Percentiles rank a stretch among this genome's conserved stretches.
Evolutionary conservation across 345 rosid genomes (phyloP).

Genomic region (Bruguiera sexangula): DNA sequence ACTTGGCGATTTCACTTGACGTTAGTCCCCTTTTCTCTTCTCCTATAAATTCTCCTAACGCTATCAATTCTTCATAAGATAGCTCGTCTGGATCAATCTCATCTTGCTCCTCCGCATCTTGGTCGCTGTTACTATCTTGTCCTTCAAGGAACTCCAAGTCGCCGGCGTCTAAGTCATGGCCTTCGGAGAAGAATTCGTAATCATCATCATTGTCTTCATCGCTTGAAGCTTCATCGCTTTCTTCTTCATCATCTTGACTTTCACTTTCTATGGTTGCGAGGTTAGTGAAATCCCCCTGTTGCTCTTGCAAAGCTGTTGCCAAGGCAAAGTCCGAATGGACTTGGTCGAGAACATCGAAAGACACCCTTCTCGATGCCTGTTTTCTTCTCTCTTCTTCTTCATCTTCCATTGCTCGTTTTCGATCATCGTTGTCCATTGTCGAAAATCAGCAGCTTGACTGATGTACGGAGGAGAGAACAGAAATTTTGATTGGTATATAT

Average conservation of each 20-base stretch:
- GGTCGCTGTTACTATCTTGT: constrained; percentile 33
- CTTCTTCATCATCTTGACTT: constrained; percentile 27
- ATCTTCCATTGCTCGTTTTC: constrained; percentile 17
- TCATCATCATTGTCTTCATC: constrained; percentile 20
- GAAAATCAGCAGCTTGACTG: background rate
- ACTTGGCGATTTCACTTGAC: constrained; percentile 34
- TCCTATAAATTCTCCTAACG: constrained; percentile 63
- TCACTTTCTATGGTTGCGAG: constrained; percentile 40
- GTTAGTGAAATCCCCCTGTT: constrained; percentile 20
- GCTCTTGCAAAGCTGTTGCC: constrained; percentile 40
- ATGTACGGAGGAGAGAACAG: background rate
- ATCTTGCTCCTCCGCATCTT: constrained; percentile 45
- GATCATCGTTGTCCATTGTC: constrained; percentile 17
- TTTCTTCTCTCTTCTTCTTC: constrained; percentile 23
- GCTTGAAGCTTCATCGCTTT: constrained; percentile 8
- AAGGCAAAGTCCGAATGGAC: constrained; percentile 36
- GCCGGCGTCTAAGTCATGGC: constrained; percentile 28
- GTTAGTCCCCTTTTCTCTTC: constrained; percentile 57
- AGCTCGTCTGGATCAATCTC: constrained; percentile 67
- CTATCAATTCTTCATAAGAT: constrained; percentile 68
- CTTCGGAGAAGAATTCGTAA: constrained; percentile 49
- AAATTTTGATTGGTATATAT: background rate
- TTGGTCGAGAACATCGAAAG: constrained; percentile 28
- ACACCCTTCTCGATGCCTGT: constrained; percentile 25
- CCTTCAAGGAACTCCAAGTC: constrained; percentile 45